These are phyloP conservation scores for Tripterygium wilfordii DNA, from an alignment of 177 flowering plant genomes.

Conservation along the genomic window DNA sequence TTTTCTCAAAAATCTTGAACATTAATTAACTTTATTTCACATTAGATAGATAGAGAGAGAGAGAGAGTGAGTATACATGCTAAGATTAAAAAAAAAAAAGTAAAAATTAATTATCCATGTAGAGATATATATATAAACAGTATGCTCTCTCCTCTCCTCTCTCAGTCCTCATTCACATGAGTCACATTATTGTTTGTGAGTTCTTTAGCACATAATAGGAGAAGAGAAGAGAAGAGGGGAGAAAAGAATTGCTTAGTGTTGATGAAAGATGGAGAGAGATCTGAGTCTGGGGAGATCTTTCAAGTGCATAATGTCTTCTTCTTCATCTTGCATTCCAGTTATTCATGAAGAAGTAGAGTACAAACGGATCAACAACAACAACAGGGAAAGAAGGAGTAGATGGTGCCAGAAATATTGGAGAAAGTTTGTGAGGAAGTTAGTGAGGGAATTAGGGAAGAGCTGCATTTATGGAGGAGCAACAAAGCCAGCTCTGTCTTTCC, in stretches of 20 bases:
- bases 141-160: too few relatives aligned
- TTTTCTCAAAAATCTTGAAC: too few relatives aligned
- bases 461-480: constrained; percentile 29
- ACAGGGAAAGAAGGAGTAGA: constrained; percentile 7
- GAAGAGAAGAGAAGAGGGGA: neutral
- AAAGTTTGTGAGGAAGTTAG: constrained; percentile 29
- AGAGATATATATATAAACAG: too few relatives aligned
- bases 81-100: too few relatives aligned
- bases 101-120: too few relatives aligned
- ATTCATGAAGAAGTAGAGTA: constrained; percentile 28
- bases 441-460: constrained; percentile 44
- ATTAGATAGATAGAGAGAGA: too few relatives aligned
- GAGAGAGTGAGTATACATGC: too few relatives aligned
- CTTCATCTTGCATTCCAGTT: constrained; percentile 45
- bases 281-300: constrained; percentile 9
- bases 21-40: too few relatives aligned
- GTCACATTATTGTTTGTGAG: neutral
- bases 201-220: neutral
- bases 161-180: too few relatives aligned
- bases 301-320: constrained; percentile 34
- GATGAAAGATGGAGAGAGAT: constrained; percentile 17
- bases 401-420: too few relatives aligned
- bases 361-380: constrained; percentile 15
- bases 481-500: constrained; percentile 35
- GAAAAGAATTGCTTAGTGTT: neutral